Base-by-base conservation (phyloP, 2,329 filamentous ascomycete species). In the Aspergillus neoniger region DNA sequence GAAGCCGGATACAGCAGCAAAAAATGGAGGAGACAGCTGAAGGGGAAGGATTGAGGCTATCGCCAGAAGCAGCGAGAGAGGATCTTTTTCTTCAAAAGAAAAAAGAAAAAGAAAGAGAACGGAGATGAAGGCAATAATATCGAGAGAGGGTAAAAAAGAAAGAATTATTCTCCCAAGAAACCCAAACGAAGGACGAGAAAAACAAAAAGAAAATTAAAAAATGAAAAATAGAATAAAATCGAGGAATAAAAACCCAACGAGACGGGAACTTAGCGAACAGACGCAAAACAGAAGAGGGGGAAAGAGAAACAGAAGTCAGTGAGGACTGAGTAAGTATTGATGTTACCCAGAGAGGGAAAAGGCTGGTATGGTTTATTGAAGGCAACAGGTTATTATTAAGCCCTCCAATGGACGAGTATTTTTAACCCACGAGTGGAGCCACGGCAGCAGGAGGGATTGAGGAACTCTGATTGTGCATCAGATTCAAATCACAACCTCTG, bases 51-150 rank as follows among this genome's bases (percentile, higher is more conserved):
- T 43, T 32, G 39, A 60, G 53, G 57, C 32, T 55, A 55, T 53
- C 53, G 54, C 48, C 28, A 55, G 28, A 47, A 17, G 47, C 14
- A 47, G 30, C 25, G 55, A 51, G 36, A 19, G 44, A 41, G 23
- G 47, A 43, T 30, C 25, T 21, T 23, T 50, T 14, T 17, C 52
- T 23, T 7, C 2, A 10, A 21, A n/a, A 7, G 14, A 52, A 5
- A 7, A 17, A 52, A 12, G 10, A 30, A 15, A 19, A 41, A 48
- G 9, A 62, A 51, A 60, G 54, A 47, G 59, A 59, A 62, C 60
- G 2, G 32, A 36, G 12, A 36, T 36, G 10, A 43, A 58, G 54
- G 48, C 43, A 47, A 36, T 61, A 52, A 60, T 32, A 32, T 30
- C 28, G 28, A 15, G 41, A 55, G 32, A 36, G 30, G 30, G 30